Evolutionary conservation across 192 early-diverging fungal species (phyloP).

Genomic region (Dissophora globulifera): DNA sequence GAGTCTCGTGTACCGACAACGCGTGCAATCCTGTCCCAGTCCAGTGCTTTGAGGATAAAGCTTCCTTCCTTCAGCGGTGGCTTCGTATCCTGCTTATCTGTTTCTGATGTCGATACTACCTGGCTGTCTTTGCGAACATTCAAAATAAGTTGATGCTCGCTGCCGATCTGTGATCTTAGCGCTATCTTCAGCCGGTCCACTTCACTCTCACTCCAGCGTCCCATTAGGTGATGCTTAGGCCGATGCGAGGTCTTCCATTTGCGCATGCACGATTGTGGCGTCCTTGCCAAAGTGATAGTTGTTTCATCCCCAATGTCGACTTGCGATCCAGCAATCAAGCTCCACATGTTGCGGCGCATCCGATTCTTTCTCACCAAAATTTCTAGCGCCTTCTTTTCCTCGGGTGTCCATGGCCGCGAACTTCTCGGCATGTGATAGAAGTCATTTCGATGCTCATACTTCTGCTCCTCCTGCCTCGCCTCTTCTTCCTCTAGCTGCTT

Average conservation of each 20-base stretch:
- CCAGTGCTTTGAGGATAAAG: background rate
- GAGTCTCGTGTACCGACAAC: constrained; percentile 1
- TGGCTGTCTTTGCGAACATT: background rate
- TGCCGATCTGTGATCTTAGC: constrained; percentile 1
- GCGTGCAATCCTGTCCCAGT: background rate
- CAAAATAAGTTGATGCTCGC: background rate
- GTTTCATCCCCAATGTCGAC: background rate
- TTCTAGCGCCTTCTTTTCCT: background rate
- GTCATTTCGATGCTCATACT: background rate
- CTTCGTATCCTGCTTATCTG: background rate
- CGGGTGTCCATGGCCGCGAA: background rate
- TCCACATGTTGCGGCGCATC: background rate
- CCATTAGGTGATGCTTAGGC: background rate
- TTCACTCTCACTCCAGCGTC: background rate
- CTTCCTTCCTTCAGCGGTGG: constrained; percentile 1
- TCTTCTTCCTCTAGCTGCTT: background rate
- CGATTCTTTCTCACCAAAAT: background rate
- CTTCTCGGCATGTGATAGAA: background rate
- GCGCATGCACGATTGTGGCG: background rate
- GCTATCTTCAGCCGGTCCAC: background rate
- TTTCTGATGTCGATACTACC: background rate
- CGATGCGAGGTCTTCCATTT: background rate
- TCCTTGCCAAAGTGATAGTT: background rate
- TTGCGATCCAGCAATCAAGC: background rate
- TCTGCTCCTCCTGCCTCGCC: background rate